Evolutionary conservation across 108 stramenopile species (phyloP).

Genomic region (Mayamaea pseudoterrestris): DNA sequence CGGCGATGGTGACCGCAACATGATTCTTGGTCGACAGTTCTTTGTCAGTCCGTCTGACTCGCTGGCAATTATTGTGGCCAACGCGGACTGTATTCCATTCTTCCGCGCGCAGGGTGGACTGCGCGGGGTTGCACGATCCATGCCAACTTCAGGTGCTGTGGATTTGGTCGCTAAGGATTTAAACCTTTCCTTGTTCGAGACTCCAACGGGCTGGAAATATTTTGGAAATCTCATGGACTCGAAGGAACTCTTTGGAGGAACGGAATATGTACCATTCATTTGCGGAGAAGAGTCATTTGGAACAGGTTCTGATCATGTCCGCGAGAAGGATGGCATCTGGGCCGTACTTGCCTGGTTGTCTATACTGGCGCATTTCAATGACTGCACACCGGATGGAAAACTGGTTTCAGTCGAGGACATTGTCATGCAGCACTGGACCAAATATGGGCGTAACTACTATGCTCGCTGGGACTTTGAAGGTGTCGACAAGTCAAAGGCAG

Average conservation of each 20-base stretch:
- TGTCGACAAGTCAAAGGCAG: slow-evolving; percentile 72
- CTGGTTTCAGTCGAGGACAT: slow-evolving; percentile 94
- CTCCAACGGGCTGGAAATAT: slow-evolving; percentile 99
- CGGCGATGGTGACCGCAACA: slow-evolving; percentile 99
- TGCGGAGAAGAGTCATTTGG: slow-evolving; percentile 99
- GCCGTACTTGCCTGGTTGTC: slow-evolving; percentile 98
- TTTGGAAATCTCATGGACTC: slow-evolving; percentile 99
- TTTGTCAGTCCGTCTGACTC: slow-evolving; percentile 99
- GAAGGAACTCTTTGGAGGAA: slow-evolving; percentile 77
- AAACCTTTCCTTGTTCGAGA: slow-evolving; percentile 91
- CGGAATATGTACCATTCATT: slow-evolving; percentile 97
- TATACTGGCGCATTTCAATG: slow-evolving; percentile 87
- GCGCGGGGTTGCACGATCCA: slow-evolving; percentile 95
- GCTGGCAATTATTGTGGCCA: slow-evolving; percentile 94
- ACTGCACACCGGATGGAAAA: slow-evolving; percentile 32
- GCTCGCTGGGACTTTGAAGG: slow-evolving; percentile 99
- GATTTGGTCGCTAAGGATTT: slow-evolving; percentile 94
- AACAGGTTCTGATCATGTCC: slow-evolving; percentile 95
- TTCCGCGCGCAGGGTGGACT: slow-evolving; percentile 94
- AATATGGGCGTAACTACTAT: slow-evolving; percentile 98
- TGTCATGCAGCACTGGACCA: slow-evolving; percentile 88
- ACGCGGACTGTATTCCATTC: slow-evolving; percentile 93
- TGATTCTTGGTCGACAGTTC: slow-evolving; percentile 98
- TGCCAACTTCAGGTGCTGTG: slow-evolving; percentile 98
- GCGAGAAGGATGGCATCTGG: slow-evolving; percentile 99